Base-by-base conservation (phyloP, 768 basidiomycete genomes). In the Boletus rex-veris region DNA sequence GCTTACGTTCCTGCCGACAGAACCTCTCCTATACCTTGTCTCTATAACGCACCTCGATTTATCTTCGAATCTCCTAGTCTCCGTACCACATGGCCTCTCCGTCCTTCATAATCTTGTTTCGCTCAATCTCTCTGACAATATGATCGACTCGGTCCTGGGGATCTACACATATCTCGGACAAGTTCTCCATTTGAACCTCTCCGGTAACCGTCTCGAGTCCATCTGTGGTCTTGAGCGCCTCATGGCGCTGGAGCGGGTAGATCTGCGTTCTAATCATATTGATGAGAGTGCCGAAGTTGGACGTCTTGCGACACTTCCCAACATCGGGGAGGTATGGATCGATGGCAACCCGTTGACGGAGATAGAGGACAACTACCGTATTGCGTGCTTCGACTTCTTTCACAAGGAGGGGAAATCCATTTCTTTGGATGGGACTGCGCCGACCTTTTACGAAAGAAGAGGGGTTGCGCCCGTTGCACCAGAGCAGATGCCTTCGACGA, bases 71-170 rank as follows among this genome's bases (percentile, higher is more conserved):
- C 82, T 97, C 16, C 81, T 98, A 43, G 84, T 94, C 39, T 88
- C 91, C 30, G 80, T 95, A n/a, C 93, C 93, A 1, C 69, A 86
- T 2, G 88, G 86, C 19, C 79, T 96, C 31, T 80, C 84, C 15
- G 66, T 76, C 6, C 80, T 99, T 21, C 82, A 85, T 64, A 88
- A 86, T 58, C 88, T 99, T 48, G 71, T 84, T 50, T 90, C 89
- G n/a, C 85, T 99, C 61, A 95, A 97, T 71, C 82, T 99, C n/a
- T 80, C 90, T 15, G 89, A 95, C 71, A 99, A 99, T 74, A 92
- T 99, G 83, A 93, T 99, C 60, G 93, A 96, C 68, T 94, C 95
- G 16, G 87, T 98, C 16, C 81, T 94, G 5, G 89, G 90, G 28
- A 90, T 97, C 53, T 90, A 93, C 64, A 80, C 81, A 36, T 82